phyloP scores from a whole-genome alignment of 225 moss, liverwort and hornwort genomes.

The Asterella californica region DNA sequence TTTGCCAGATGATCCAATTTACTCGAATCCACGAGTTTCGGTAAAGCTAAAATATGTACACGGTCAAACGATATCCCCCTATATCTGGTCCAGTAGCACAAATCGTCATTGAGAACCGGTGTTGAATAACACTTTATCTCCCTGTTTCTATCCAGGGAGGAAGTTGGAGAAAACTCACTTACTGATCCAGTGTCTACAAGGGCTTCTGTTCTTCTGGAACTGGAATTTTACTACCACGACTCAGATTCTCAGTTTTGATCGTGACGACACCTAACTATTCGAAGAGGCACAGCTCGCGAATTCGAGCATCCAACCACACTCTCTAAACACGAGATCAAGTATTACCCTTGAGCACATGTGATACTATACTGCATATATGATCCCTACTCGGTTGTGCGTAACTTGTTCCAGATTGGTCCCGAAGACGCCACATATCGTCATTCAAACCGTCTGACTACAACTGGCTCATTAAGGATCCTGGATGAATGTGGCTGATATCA shows the following conservation, averaged over 20 bases:
- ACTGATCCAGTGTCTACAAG: constrained; percentile 1
- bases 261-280: neutral
- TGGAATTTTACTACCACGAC: neutral
- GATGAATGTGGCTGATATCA: neutral
- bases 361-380: neutral
- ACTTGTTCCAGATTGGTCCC: neutral
- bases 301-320: too few relatives aligned
- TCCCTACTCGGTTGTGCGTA: neutral
- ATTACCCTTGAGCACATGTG: neutral
- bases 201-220: neutral
- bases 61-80: neutral
- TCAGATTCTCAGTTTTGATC: neutral
- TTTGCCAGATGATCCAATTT: neutral
- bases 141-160: constrained; percentile 20
- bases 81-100: neutral
- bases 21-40: neutral
- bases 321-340: neutral
- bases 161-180: constrained; percentile 7
- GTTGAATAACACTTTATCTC: neutral
- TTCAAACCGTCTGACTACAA: neutral
- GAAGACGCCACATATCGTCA: neutral
- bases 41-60: neutral
- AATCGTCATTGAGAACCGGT: neutral
- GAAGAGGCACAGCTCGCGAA: neutral
- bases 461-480: neutral